Conservation (phyloP, 495 filamentous ascomycete species). For the Penicillium antarcticum region DNA sequence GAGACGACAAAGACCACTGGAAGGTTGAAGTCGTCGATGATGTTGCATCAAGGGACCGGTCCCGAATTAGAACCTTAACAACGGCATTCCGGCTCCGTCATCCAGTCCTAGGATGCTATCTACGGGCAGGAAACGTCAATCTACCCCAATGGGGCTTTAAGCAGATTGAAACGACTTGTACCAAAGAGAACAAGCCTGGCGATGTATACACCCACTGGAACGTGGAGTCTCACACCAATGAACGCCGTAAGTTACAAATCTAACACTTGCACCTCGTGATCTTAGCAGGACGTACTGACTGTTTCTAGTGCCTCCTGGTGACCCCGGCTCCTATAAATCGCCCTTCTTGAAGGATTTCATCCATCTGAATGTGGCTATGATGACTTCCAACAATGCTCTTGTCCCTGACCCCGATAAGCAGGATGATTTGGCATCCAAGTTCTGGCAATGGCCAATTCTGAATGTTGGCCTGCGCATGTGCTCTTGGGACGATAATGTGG, state of each 20-base stretch:
- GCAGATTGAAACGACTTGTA: conserved; percentile 96
- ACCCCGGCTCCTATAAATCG: conserved; percentile 91
- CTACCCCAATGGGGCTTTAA: conserved; percentile 99
- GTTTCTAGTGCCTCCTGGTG: conserved; percentile 74
- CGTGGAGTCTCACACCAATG: conserved; percentile 91
- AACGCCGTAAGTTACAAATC: conserved; percentile 67
- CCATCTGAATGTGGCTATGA: conserved; percentile 98
- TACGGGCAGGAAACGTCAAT: conserved; percentile 93
- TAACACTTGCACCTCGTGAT: conserved; percentile 12
- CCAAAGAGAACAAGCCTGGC: conserved; percentile 85
- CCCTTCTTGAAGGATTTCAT: conserved; percentile 96
- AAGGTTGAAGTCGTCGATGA: conserved; percentile 87
- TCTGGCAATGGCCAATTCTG: conserved; percentile 98
- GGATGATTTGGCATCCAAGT: conserved; percentile 92
- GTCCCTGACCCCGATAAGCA: conserved; percentile 99
- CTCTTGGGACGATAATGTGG: conserved; percentile 90
- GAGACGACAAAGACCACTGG: conserved; percentile 99
- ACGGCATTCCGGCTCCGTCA: conserved; percentile 90
- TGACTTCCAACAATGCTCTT: conserved; percentile 98
- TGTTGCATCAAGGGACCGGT: conserved; percentile 79
- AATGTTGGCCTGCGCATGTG: conserved; percentile 97
- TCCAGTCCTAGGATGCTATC: conserved; percentile 80
- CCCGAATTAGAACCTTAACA: conserved; percentile 85
- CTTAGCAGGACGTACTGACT: background rate
- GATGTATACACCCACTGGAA: conserved; percentile 99